Evolutionary conservation across 441 rosid species (phyloP).

Genomic region (Adansonia grandidieri): DNA sequence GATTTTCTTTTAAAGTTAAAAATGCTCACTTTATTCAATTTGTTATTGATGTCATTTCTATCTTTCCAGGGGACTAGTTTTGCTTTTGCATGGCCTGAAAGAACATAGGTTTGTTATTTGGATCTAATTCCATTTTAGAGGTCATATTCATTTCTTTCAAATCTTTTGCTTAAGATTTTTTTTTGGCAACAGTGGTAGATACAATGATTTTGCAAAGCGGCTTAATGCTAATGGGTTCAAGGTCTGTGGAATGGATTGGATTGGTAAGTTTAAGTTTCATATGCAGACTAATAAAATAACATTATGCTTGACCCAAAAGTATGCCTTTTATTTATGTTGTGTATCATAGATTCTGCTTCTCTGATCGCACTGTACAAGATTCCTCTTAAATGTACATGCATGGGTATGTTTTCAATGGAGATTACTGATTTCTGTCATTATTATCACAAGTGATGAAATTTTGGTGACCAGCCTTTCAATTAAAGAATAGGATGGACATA

Average conservation of each 20-base stretch:
- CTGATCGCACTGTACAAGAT: neutral
- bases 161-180: constrained; percentile 1
- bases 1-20: neutral
- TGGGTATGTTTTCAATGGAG: neutral
- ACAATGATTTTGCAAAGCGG: constrained; percentile 73
- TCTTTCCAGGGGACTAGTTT: constrained; percentile 69
- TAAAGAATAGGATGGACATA: neutral
- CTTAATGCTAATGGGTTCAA: constrained; percentile 76
- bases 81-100: constrained; percentile 82
- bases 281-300: neutral
- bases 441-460: neutral
- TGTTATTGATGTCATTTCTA: neutral
- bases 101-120: constrained; percentile 77
- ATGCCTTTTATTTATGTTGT: neutral
- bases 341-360: neutral
- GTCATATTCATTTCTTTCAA: constrained; percentile 4
- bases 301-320: neutral
- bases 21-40: neutral
- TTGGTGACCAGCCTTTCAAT: neutral
- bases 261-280: constrained; percentile 53
- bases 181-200: constrained; percentile 71
- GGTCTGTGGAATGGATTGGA: constrained; percentile 87
- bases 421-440: neutral
- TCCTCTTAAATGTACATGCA: neutral
- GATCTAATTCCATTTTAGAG: neutral